phyloP scores from a whole-genome alignment of 768 basidiomycete genomes.

The Leccinum fibrillosum region DNA sequence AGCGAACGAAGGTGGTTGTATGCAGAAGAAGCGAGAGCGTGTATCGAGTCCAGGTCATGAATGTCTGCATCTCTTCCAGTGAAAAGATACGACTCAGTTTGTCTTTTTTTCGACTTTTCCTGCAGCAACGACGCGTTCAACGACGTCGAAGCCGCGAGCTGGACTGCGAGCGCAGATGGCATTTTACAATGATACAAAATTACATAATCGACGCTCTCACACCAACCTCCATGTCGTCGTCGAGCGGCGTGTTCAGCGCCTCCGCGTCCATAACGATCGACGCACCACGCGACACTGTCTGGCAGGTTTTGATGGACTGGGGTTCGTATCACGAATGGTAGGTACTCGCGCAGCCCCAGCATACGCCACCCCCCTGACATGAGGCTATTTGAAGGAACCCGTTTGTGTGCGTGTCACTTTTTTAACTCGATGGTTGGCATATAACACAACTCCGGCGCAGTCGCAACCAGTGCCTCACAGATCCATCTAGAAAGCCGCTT shows the following conservation, averaged over 20 bases:
- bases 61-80: slow-evolving; percentile 75
- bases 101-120: slow-evolving; percentile 58
- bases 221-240: slow-evolving; percentile 13
- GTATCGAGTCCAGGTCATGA: slow-evolving; percentile 85
- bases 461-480: slow-evolving; percentile 47
- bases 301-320: slow-evolving; percentile 61
- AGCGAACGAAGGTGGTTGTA: slow-evolving; percentile 68
- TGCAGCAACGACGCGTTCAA: slow-evolving; percentile 73
- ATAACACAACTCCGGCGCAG: slow-evolving; percentile 26
- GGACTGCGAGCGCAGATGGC: slow-evolving; percentile 74
- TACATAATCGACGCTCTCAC: slow-evolving; percentile 8
- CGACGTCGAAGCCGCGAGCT: slow-evolving; percentile 76
- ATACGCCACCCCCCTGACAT: slow-evolving; percentile 1
- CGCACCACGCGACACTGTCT: slow-evolving; percentile 59
- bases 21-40: slow-evolving; percentile 76
- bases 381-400: slow-evolving; percentile 50
- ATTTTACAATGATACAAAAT: slow-evolving; percentile 36
- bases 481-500: slow-evolving; percentile 39
- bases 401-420: slow-evolving; percentile 41
- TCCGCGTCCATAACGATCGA: slow-evolving; percentile 51
- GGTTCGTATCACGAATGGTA: slow-evolving; percentile 61
- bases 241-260: slow-evolving; percentile 45
- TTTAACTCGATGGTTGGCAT: background rate
- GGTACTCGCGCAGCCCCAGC: slow-evolving; percentile 8
- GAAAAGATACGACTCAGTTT: slow-evolving; percentile 83